Base-by-base conservation (phyloP, 345 rosid genomes). In the Mercurialis annua region DNA sequence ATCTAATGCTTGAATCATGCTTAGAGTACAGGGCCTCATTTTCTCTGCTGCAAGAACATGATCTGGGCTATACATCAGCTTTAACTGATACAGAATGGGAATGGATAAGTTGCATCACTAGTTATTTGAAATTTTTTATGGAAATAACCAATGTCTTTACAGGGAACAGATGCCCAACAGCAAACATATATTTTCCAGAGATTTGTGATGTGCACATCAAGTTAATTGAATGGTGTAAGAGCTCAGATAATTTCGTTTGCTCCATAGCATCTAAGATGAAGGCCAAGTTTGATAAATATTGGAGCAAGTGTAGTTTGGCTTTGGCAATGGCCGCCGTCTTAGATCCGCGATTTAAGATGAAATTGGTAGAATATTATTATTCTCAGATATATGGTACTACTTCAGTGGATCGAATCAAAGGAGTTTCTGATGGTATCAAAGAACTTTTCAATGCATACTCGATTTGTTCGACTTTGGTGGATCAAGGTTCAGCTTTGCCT, bases 271-370 rank as follows among this genome's bases (percentile, higher is more conserved):
- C 56, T 17, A 88, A 79, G 82, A 93, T 93, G 96, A 93, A 87
- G 81, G 73, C 78, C 23, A 93, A 83, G 71, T 93, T 93, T 48
- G 94, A 93, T 59, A 81, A 78, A 56, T 87, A 87, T 69, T 93
- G 98, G 98, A 89, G 78, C 78, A 90, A 89, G 73, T 90, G 97
- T 81, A 86, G 90, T 80, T 78, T 90, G 76, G 85, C 89, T 68
- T 80, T 90, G 80, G 97, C 97, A 58, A 76, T 88, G 33, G 93
- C 97, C 15, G 97, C 94, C 20, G 88, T 90, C 67, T 82, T 92
- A 71, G 98, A 93, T 81, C 97, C 98, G 1, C 82, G 97, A 74
- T 93, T 86, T 77, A 93, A 93, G 83, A 83, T 90, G 92, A 90
- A 90, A 81, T 62, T 90, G 80, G 97, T 93, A 67, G 98, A 93